Percentiles rank a stretch among this genome's conserved stretches.
Evolutionary conservation across 1,284 basidiomycete genomes (phyloP).

Genomic region (Cystobasidiaceae sp.): DNA sequence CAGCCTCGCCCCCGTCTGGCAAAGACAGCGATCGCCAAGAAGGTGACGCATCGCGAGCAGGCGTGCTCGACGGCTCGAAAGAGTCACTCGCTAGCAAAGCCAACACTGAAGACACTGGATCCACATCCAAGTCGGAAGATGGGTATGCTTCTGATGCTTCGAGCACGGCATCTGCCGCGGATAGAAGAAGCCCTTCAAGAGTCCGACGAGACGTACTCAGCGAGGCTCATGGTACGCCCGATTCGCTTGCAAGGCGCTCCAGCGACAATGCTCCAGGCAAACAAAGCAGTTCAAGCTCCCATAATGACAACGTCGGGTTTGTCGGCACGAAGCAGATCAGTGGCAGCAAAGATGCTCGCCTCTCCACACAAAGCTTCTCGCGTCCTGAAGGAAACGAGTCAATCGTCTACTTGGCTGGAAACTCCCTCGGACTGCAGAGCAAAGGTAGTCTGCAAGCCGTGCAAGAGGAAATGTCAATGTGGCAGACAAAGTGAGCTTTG

Average conservation of each 20-base stretch:
- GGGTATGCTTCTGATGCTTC: slow-evolving; percentile 8
- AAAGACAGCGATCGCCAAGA: not conserved
- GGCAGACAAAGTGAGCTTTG: slow-evolving; percentile 65
- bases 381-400: slow-evolving; percentile 43
- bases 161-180: not conserved
- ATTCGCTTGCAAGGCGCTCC: not conserved
- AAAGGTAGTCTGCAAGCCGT: slow-evolving; percentile 67
- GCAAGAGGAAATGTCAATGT: slow-evolving; percentile 79
- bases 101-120: not conserved
- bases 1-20: not conserved
- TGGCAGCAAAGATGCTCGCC: not conserved
- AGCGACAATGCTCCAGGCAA: not conserved
- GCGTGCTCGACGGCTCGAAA: not conserved
- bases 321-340: too few species aligned
- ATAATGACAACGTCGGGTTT: too few species aligned
- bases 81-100: too few species aligned
- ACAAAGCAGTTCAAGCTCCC: not conserved
- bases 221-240: not conserved
- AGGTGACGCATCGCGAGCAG: not conserved
- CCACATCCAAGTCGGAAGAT: slow-evolving; percentile 4
- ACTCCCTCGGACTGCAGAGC: slow-evolving; percentile 82
- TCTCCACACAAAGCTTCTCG: not conserved
- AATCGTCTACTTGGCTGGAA: slow-evolving; percentile 85
- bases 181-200: not conserved
- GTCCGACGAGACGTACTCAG: not conserved